phyloP scores from a whole-genome alignment of 768 basidiomycete genomes.

The Solioccasus polychromus region DNA sequence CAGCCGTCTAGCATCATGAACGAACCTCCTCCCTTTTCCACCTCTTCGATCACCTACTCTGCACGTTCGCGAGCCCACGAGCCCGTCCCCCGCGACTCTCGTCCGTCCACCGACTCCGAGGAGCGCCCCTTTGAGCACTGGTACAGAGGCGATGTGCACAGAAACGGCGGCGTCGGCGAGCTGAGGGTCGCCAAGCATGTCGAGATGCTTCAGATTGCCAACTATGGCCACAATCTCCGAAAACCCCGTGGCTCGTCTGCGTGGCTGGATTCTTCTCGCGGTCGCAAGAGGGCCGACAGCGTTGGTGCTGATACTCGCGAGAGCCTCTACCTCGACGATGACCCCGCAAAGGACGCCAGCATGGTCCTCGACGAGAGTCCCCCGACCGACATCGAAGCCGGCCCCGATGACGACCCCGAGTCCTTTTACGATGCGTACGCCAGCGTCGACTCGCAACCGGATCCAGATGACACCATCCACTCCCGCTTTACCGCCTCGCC shows the following conservation, averaged over 20 bases:
- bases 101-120: slow-evolving; percentile 71
- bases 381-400: slow-evolving; percentile 69
- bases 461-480: slow-evolving; percentile 18
- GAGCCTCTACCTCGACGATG: slow-evolving; percentile 70
- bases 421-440: slow-evolving; percentile 40
- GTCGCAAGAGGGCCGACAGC: slow-evolving; percentile 66
- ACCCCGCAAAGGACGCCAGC: slow-evolving; percentile 40
- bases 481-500: slow-evolving; percentile 15
- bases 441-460: slow-evolving; percentile 14
- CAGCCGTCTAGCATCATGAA: slow-evolving; percentile 52
- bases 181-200: slow-evolving; percentile 67
- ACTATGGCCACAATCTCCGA: slow-evolving; percentile 67
- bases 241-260: slow-evolving; percentile 25
- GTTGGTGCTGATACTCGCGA: slow-evolving; percentile 53
- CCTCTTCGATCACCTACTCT: slow-evolving; percentile 44
- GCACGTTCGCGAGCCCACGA: slow-evolving; percentile 36
- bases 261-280: slow-evolving; percentile 25
- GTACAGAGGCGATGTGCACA: slow-evolving; percentile 84
- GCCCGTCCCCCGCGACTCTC: slow-evolving; percentile 32
- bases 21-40: slow-evolving; percentile 61
- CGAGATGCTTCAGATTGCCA: slow-evolving; percentile 88
- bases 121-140: slow-evolving; percentile 86
- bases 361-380: slow-evolving; percentile 76
- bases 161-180: slow-evolving; percentile 89
- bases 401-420: slow-evolving; percentile 37